phyloP scores from a whole-genome alignment of 805 yeast genomes.

The Candida boidinii region DNA sequence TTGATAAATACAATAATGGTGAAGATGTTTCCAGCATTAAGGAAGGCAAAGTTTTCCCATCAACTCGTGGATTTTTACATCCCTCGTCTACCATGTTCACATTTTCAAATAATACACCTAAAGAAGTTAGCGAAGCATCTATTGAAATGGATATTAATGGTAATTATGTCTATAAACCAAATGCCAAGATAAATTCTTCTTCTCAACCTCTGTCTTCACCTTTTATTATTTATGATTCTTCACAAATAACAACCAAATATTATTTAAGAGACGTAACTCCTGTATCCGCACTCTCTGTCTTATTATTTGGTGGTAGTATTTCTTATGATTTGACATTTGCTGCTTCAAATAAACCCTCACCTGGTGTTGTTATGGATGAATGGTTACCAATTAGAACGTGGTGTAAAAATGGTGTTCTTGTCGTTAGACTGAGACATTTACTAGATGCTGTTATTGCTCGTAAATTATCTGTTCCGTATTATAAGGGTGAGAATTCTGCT shows the following conservation, averaged over 20 bases:
- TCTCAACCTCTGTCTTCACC: constrained; percentile 30
- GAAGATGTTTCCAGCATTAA: constrained; percentile 3
- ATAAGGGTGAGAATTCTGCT: constrained; percentile 8
- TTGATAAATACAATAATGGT: constrained; percentile 11
- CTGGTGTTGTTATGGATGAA: constrained; percentile 79
- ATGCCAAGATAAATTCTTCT: background rate
- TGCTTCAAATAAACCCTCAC: constrained; percentile 43
- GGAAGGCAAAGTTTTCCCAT: constrained; percentile 32
- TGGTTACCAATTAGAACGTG: constrained; percentile 90
- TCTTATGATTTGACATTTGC: constrained; percentile 42
- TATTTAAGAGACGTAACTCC: constrained; percentile 78
- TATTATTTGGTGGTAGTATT: constrained; percentile 77
- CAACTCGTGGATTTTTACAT: constrained; percentile 71
- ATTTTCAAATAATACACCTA: constrained; percentile 20
- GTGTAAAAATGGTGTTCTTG: constrained; percentile 87
- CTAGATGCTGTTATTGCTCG: constrained; percentile 61
- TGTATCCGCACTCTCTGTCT: constrained; percentile 56
- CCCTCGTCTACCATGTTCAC: constrained; percentile 77
- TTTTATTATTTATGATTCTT: constrained; percentile 55
- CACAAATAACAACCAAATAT: constrained; percentile 54
- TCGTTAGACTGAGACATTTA: constrained; percentile 58
- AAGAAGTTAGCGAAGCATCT: constrained; percentile 10
- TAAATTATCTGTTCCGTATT: constrained; percentile 45
- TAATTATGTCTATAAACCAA: constrained; percentile 33
- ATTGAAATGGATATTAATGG: constrained; percentile 19